phyloP scores from a whole-genome alignment of 164 flowering plant genomes.

The Liquidambar formosana region DNA sequence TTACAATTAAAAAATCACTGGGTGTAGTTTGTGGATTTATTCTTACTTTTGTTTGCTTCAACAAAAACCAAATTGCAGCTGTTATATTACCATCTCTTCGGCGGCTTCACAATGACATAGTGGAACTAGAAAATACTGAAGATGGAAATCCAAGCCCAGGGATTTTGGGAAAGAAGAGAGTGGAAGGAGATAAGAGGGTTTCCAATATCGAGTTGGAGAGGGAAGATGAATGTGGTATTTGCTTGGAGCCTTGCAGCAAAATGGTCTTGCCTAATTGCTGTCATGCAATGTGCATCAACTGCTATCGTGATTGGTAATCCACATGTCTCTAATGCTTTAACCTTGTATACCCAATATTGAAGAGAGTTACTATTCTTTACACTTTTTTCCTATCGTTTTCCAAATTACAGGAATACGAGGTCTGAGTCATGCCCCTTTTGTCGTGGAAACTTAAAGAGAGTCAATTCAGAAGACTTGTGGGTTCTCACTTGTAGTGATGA shows the following conservation, averaged over 20 bases:
- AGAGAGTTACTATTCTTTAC: background rate
- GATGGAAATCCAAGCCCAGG: conserved; percentile 24
- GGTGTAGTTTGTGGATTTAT: background rate
- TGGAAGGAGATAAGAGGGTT: conserved; percentile 34
- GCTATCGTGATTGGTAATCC: conserved; percentile 77
- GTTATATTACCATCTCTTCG: conserved; percentile 81
- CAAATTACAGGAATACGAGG: conserved; percentile 66
- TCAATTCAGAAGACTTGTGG: conserved; percentile 82
- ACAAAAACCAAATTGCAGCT: conserved; percentile 42
- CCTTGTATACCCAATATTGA: background rate
- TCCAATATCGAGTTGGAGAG: conserved; percentile 58
- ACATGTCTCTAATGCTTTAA: background rate
- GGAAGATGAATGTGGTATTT: conserved; percentile 76
- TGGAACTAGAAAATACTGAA: conserved; percentile 32
- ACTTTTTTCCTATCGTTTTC: background rate
- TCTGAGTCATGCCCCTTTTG: conserved; percentile 98
- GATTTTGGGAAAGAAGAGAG: conserved; percentile 35
- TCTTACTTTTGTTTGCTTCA: conserved; percentile 1
- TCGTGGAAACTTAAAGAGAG: conserved; percentile 79
- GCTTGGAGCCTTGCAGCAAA: conserved; percentile 76
- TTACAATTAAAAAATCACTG: background rate
- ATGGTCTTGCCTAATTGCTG: conserved; percentile 91
- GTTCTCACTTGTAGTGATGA: conserved; percentile 78
- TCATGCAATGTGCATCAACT: conserved; percentile 91
- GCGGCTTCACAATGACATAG: conserved; percentile 62